Conservation (phyloP, 768 basidiomycete genomes). For the Suillus decipiens region DNA sequence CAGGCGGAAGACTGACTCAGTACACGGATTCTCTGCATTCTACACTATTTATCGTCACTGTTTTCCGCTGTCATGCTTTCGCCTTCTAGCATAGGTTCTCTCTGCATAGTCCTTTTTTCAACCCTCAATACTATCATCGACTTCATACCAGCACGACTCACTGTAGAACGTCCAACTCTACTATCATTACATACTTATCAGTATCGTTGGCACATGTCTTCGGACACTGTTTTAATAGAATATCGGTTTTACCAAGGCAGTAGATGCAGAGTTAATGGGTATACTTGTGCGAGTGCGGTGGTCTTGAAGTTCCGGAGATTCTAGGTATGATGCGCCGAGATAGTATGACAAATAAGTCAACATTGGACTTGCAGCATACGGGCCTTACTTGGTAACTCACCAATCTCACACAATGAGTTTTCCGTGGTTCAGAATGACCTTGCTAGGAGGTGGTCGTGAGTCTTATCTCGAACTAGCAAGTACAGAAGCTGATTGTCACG, state of each 20-base stretch:
- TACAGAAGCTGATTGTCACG: not conserved
- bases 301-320: not conserved
- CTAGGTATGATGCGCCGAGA: slow-evolving; percentile 4
- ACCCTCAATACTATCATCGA: slow-evolving; percentile 10
- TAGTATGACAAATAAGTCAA: slow-evolving; percentile 1
- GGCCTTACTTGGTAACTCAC: not conserved
- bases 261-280: not conserved
- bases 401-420: slow-evolving; percentile 41
- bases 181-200: slow-evolving; percentile 6
- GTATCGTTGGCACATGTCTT: not conserved
- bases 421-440: slow-evolving; percentile 59
- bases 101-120: not conserved
- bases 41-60: slow-evolving; percentile 3
- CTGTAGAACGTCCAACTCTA: slow-evolving; percentile 9
- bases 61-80: slow-evolving; percentile 6
- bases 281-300: not conserved
- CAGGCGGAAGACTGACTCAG: slow-evolving; percentile 24
- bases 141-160: slow-evolving; percentile 3
- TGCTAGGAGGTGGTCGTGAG: slow-evolving; percentile 49
- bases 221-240: not conserved
- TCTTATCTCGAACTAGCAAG: slow-evolving; percentile 18
- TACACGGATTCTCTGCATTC: slow-evolving; percentile 7
- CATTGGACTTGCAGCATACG: not conserved
- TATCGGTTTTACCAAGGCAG: not conserved
- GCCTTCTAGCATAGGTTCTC: not conserved